Evolutionary conservation across 2,329 filamentous ascomycete genomes (phyloP), one percentile per base, ranked within the genome.

Genomic region (Phyllosticta citrichinensis): DNA sequence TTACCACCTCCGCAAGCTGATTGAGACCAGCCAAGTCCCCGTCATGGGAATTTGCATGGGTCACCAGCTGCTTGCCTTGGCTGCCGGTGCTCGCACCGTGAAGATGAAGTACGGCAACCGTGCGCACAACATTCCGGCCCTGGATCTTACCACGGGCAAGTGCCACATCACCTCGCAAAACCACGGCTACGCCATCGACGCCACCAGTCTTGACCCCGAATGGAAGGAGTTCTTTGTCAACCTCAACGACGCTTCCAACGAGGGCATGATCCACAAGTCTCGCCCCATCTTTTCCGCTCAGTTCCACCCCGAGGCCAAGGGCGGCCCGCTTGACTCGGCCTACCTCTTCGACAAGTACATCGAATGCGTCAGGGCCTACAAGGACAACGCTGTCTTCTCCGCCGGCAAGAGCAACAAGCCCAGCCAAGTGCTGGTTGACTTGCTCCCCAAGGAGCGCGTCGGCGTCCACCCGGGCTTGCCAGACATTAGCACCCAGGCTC

Each of bases 41-140:
- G 87, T 99, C 77, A 95, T 99, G 86, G 94, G 94, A 69, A 97
- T 99, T 72, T 99, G 94, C 75, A 85, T 99, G 66, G 94, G 94
- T 66, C 94, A 99, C 78, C 94, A 99, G 81, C 86, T 99, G 58
- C 82, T 99, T 62, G 93, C 92, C 65, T 84, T 97, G 67, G 91
- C 94, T 56, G 83, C 88, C 63, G 94, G 94, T 65, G 94, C 90
- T 60, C 83, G 85, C 69, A 97, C 94, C 64, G 87, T 95, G 79
- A 97, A 97, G 84, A 85, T 99, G 77, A 97, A 97, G 84, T 99
- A 97, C 76, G 94, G 94, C 71, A 99, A 99, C 83, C 89, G 94
- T 68, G 94, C 92, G 19, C 94, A 97, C 82, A 99, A 99, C 82
- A 97, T 97, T 69, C 94, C 94, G 9, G 91, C 92, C 63, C 81